Base-by-base conservation (phyloP, 139 green algal species). In the Closterium sp. region DNA sequence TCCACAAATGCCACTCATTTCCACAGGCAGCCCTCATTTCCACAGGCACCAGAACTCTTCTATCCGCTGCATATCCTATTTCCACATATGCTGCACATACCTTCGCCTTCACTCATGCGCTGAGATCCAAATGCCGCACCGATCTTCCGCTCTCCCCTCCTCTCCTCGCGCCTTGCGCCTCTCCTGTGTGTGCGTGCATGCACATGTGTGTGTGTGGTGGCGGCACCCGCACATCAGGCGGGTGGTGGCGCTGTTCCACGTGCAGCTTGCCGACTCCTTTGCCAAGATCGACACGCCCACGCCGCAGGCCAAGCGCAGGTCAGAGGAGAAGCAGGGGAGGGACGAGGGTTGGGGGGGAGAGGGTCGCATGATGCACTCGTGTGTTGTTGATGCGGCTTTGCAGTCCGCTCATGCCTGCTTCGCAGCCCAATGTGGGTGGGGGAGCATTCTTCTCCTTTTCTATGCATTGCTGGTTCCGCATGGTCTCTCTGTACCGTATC, bases 161-260 rank as follows among this genome's bases (percentile, higher is more conserved):
- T 50, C 38, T 50, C 38, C 38, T 50, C 0, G 38, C 5, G 7
- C 4, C 38, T 45, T 45, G 38, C 10, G 38, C 38, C 3, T 50
- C 6, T 50, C 38, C 38, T 50, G 3, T 50, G 38, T 4, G 38
- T 50, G 38, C 7, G 5, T 9, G 5, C 38, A 50, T 0, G 38
- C 4, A 50, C 38, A 9, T 50, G 38, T 50, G 38, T 9, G 38
- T 45, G 38, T 9, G 38, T 9, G 38, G 3, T 4, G 5, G 4
- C 38, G 10, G 4, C 32, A 38, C 38, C 2, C 32, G 86, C 31
- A 85, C 19, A 11, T 9, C 90, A 93, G 90, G 90, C 50, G 90
- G 30, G 90, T 93, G 86, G 90, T 93, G 79, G 90, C 86, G 11
- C 85, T 93, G 30, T 90, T 93, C 85, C 90, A 93, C 9, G 31